phyloP scores from a whole-genome alignment of 257 asterid species.

The Solanum chiquidenum region DNA sequence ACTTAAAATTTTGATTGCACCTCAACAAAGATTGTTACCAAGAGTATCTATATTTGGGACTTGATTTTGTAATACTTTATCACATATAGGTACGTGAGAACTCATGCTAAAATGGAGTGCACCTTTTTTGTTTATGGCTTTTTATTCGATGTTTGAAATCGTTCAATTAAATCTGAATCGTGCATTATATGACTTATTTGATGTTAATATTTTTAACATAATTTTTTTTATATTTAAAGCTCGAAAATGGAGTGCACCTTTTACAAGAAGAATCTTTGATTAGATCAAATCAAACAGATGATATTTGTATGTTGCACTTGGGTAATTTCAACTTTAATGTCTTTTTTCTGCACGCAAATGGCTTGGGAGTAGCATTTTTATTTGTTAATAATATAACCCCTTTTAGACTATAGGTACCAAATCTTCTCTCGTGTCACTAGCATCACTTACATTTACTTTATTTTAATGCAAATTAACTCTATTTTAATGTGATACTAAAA shows the following conservation, averaged over 20 bases:
- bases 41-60: neutral
- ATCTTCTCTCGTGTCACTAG: slow-evolving; percentile 6
- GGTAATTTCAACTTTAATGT: neutral
- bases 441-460: neutral
- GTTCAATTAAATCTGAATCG: fast-evolving
- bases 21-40: too few relatives aligned
- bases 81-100: neutral
- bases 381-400: neutral
- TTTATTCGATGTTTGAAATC: fast-evolving
- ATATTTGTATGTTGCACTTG: neutral
- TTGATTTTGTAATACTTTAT: neutral
- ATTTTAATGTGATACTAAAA: neutral
- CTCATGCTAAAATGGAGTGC: neutral
- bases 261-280: slow-evolving; percentile 16
- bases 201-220: fast-evolving
- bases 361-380: neutral
- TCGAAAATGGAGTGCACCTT: neutral
- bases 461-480: neutral
- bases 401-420: neutral
- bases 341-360: neutral
- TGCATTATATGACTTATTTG: neutral
- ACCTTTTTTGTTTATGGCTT: too few relatives aligned
- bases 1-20: too few relatives aligned
- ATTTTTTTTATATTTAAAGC: fast-evolving
- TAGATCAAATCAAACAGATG: neutral